phyloP scores from a whole-genome alignment of 1,139 yeast genomes.

The Wickerhamomyces sp. region DNA sequence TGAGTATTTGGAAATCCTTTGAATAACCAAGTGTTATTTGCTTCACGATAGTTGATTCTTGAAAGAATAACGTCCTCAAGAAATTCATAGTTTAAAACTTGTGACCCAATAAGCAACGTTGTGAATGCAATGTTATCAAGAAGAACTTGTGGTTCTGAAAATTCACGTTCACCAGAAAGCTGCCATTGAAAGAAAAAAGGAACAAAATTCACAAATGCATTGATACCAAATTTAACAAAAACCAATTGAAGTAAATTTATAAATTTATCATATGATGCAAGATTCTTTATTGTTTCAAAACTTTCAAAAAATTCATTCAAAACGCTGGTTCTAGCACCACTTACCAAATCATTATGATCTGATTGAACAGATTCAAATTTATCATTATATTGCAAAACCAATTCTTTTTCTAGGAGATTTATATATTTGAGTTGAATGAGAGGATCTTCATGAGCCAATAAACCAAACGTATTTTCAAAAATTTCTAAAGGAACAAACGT shows the following conservation, averaged over 20 bases:
- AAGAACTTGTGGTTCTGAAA: conserved; percentile 4
- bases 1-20: conserved; percentile 9
- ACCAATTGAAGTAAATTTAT: conserved; percentile 27
- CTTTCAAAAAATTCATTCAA: conserved; percentile 25
- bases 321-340: conserved; percentile 19
- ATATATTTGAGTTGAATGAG: conserved; percentile 14
- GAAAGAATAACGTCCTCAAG: conserved; percentile 11
- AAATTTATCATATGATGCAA: conserved; percentile 25
- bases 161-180: conserved; percentile 9
- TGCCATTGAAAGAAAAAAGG: conserved; percentile 48
- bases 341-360: conserved; percentile 25
- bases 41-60: conserved; percentile 18
- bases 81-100: conserved; percentile 7
- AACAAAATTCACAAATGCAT: conserved; percentile 40
- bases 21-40: conserved; percentile 13
- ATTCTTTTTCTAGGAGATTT: conserved; percentile 13
- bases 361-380: conserved; percentile 18
- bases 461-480: conserved; percentile 17
- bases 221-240: conserved; percentile 37
- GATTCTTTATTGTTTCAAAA: conserved; percentile 24
- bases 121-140: conserved; percentile 20
- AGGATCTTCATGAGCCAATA: conserved; percentile 10
- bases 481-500: conserved; percentile 20
- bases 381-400: conserved; percentile 21
- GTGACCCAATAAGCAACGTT: conserved; percentile 11